Evolutionary conservation across 176 grass and related monocot genomes (phyloP).

Genomic region (Raddia guianensis): DNA sequence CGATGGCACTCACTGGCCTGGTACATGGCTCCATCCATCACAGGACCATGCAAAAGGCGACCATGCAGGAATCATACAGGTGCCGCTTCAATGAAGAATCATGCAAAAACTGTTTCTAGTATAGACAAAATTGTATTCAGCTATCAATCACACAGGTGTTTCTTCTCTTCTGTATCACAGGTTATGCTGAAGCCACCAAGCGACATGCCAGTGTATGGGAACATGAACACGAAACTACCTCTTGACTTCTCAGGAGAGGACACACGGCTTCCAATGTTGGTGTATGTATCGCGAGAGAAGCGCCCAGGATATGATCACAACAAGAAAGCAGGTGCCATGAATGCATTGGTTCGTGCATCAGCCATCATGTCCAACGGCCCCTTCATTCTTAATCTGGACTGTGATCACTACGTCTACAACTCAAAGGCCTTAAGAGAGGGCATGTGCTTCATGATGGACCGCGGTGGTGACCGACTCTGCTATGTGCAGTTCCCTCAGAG

Average conservation of each 20-base stretch:
- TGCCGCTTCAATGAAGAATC: slow-evolving; percentile 34
- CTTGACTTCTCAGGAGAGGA: slow-evolving; percentile 73
- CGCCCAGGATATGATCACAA: slow-evolving; percentile 96
- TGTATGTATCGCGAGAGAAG: slow-evolving; percentile 94
- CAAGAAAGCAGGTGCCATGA: slow-evolving; percentile 99
- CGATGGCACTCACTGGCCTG: slow-evolving; percentile 95
- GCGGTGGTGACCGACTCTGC: slow-evolving; percentile 82
- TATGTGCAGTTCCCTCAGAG: slow-evolving; percentile 95
- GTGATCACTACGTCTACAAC: slow-evolving; percentile 96
- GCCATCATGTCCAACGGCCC: slow-evolving; percentile 96
- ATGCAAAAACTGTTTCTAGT: slow-evolving; percentile 14
- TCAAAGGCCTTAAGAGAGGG: slow-evolving; percentile 86
- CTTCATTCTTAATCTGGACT: slow-evolving; percentile 98
- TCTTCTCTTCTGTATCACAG: slow-evolving; percentile 46
- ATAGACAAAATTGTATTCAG: neutral
- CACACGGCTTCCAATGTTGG: slow-evolving; percentile 86
- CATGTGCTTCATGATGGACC: slow-evolving; percentile 99
- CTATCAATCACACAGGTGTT: slow-evolving; percentile 4
- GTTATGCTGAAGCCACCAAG: slow-evolving; percentile 93
- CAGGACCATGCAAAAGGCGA: slow-evolving; percentile 76
- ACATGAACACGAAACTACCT: slow-evolving; percentile 54
- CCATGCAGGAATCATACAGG: slow-evolving; percentile 96
- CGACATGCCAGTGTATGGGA: slow-evolving; percentile 66
- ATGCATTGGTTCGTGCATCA: slow-evolving; percentile 91
- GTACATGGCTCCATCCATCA: slow-evolving; percentile 82